phyloP scores from a whole-genome alignment of 768 basidiomycete genomes.

The Candolleomyces efflorescens region DNA sequence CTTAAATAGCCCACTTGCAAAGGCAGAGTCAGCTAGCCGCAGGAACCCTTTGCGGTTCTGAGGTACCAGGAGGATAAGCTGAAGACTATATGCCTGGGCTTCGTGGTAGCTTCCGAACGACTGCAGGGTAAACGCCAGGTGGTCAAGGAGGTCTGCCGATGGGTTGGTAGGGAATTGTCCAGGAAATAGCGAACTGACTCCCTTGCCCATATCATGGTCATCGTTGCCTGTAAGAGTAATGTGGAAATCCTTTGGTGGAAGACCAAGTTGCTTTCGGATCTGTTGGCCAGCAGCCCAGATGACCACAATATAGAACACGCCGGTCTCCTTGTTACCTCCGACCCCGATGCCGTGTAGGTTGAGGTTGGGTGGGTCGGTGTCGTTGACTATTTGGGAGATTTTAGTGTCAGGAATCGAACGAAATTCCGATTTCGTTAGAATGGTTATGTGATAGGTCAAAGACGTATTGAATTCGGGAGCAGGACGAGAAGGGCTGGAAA shows the following conservation, averaged over 20 bases:
- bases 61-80: slow-evolving; percentile 27
- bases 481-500: not conserved
- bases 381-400: slow-evolving; percentile 13
- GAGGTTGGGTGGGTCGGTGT: slow-evolving; percentile 26
- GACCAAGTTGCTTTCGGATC: slow-evolving; percentile 42
- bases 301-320: slow-evolving; percentile 45
- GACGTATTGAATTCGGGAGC: not conserved
- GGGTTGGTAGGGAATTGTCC: slow-evolving; percentile 24
- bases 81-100: slow-evolving; percentile 28
- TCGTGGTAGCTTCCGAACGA: slow-evolving; percentile 28
- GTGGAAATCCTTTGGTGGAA: slow-evolving; percentile 53
- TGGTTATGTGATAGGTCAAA: slow-evolving; percentile 34
- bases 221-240: slow-evolving; percentile 42
- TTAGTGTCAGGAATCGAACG: slow-evolving; percentile 19
- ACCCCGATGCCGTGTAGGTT: slow-evolving; percentile 35
- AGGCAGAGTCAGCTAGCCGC: slow-evolving; percentile 44
- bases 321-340: slow-evolving; percentile 28
- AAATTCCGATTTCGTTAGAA: slow-evolving; percentile 38
- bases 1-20: slow-evolving; percentile 31
- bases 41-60: slow-evolving; percentile 44
- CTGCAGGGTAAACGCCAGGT: slow-evolving; percentile 43
- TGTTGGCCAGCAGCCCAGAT: slow-evolving; percentile 53
- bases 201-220: slow-evolving; percentile 43
- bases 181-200: slow-evolving; percentile 39
- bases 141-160: slow-evolving; percentile 36